A percentile compares a stretch with the other conserved stretches of the same genome.
Evolutionary conservation across 352 stramenopile genomes (phyloP).

Genomic region (Globisporangium alternatum): DNA sequence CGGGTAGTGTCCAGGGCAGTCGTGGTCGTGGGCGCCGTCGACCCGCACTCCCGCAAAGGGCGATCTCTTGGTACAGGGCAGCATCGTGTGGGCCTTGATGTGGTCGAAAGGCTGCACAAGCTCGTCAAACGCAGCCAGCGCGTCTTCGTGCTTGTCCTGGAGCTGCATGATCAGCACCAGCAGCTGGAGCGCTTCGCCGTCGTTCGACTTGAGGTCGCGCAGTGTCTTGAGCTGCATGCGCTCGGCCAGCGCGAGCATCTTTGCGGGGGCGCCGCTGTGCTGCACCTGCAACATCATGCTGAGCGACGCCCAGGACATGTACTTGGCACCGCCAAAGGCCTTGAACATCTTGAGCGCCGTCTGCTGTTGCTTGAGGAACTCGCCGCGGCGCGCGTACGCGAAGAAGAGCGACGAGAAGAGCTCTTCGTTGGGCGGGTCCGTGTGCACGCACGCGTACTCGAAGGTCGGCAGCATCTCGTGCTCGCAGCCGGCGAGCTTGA

Average conservation of each 20-base stretch:
- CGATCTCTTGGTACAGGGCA: background rate
- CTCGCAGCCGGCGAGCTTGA: conserved; percentile 64
- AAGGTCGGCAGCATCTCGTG: conserved; percentile 79
- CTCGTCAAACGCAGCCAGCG: conserved; percentile 73
- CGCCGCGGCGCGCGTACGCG: conserved; percentile 54
- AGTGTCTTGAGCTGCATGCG: conserved; percentile 82
- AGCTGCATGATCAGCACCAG: conserved; percentile 71
- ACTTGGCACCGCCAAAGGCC: conserved; percentile 65
- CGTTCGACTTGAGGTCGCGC: conserved; percentile 44
- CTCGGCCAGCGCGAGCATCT: conserved; percentile 77
- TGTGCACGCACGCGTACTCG: conserved; percentile 60
- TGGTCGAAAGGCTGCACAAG: conserved; percentile 35
- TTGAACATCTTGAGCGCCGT: conserved; percentile 88
- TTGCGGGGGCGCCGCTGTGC: conserved; percentile 50
- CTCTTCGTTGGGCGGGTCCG: conserved; percentile 58
- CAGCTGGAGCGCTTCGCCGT: conserved; percentile 72
- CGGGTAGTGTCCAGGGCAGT: conserved; percentile 3
- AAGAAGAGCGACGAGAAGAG: conserved; percentile 71
- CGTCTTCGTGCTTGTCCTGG: conserved; percentile 60
- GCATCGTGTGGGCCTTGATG: conserved; percentile 14
- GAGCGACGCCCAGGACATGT: conserved; percentile 78
- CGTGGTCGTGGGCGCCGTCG: conserved; percentile 3
- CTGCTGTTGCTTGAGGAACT: conserved; percentile 86
- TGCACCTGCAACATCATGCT: conserved; percentile 86
- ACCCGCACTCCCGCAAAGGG: background rate